Evolutionary conservation across 306 rosid species (phyloP).

Genomic region (Gastrolobium bilobum): DNA sequence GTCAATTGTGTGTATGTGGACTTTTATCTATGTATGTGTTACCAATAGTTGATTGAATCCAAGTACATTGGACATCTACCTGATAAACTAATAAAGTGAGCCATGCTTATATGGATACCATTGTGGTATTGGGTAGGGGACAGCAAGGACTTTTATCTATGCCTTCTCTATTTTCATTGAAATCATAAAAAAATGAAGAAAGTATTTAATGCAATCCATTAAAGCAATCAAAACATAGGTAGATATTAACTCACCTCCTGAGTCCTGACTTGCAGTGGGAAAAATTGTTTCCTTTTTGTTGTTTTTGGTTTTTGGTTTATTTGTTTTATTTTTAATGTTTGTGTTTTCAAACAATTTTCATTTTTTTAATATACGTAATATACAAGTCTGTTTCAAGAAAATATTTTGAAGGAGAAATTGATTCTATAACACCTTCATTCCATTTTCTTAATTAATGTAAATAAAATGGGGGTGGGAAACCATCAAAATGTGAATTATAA

Average conservation of each 20-base stretch:
- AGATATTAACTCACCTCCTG: background rate
- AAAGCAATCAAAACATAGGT: background rate
- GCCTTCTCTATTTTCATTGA: conserved; percentile 13
- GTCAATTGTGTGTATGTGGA: background rate
- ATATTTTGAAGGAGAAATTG: too few species aligned
- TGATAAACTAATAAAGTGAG: too few species aligned
- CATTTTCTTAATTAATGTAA: too few species aligned
- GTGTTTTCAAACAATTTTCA: background rate
- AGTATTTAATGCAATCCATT: background rate
- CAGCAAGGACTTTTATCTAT: background rate
- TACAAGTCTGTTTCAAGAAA: too few species aligned
- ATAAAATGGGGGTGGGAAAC: too few species aligned
- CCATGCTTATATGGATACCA: too few species aligned
- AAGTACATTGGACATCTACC: background rate
- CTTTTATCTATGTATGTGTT: background rate
- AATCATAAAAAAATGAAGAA: background rate
- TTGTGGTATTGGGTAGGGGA: too few species aligned
- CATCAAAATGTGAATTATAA: too few species aligned
- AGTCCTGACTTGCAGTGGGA: background rate
- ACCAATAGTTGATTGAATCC: background rate
- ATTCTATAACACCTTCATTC: too few species aligned
- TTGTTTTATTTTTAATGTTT: too few species aligned
- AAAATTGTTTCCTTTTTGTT: too few species aligned
- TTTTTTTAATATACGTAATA: too few species aligned
- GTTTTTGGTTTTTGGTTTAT: background rate